Evolutionary conservation across 2,329 filamentous ascomycete species (phyloP).

Genomic region (Botrytis porri): DNA sequence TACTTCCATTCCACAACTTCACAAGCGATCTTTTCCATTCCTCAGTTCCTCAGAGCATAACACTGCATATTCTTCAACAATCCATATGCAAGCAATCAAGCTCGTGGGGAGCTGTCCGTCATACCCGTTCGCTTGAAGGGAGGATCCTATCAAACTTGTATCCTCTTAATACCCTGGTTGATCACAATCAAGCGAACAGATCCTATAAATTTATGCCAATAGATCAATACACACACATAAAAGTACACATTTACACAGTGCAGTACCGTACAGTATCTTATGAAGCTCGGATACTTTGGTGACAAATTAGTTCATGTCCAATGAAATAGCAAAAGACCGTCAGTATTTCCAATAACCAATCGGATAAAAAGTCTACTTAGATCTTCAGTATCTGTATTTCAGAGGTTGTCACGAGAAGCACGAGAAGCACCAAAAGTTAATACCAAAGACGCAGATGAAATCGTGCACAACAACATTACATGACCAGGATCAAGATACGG

Average conservation of each 20-base stretch:
- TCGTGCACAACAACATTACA: conserved; percentile 4
- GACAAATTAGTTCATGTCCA: neutral
- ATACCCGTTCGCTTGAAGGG: conserved; percentile 17
- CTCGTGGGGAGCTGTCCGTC: conserved; percentile 21
- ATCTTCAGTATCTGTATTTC: neutral
- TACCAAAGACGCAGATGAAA: conserved; percentile 10
- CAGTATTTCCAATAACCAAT: neutral
- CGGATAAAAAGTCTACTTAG: neutral
- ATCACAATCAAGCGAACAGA: conserved; percentile 8
- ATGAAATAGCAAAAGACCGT: neutral
- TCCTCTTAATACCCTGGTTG: neutral
- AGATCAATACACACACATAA: neutral
- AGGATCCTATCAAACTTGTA: conserved; percentile 8
- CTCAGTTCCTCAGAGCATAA: neutral
- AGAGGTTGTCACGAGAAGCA: neutral
- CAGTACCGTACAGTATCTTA: neutral
- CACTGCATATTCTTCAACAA: conserved; percentile 18
- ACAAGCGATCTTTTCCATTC: neutral
- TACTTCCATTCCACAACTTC: neutral
- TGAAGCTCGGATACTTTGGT: neutral
- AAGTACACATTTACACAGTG: neutral
- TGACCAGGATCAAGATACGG: conserved; percentile 2
- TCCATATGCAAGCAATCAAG: conserved; percentile 17
- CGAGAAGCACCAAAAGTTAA: conserved; percentile 2
- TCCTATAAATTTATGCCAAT: neutral